Evolutionary conservation across 768 basidiomycete species (phyloP).

Genomic region (Hygrophoropsis aurantiaca): DNA sequence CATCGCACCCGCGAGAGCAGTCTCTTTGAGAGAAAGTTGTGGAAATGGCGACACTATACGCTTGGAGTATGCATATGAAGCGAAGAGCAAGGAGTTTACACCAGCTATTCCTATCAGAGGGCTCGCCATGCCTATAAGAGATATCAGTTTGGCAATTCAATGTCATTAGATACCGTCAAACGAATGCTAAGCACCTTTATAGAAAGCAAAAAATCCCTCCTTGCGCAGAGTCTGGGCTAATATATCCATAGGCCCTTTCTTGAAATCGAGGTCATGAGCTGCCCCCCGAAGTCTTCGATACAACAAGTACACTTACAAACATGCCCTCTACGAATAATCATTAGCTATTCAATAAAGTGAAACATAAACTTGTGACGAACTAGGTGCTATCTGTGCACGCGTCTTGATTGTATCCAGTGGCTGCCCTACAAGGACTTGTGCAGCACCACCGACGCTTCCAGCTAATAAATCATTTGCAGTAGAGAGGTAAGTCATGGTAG

Average conservation of each 20-base stretch:
- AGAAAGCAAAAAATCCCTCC: slow-evolving; percentile 91
- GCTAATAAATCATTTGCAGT: slow-evolving; percentile 83
- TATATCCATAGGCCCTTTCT: slow-evolving; percentile 96
- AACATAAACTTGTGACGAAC: slow-evolving; percentile 42
- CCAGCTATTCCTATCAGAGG: slow-evolving; percentile 92
- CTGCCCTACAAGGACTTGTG: slow-evolving; percentile 94
- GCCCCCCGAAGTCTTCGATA: neutral
- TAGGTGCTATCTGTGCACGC: slow-evolving; percentile 82
- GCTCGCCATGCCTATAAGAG: slow-evolving; percentile 78
- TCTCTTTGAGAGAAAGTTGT: slow-evolving; percentile 75
- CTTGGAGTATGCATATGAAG: slow-evolving; percentile 80
- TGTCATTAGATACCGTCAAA: too few species aligned
- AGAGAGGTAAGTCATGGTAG: slow-evolving; percentile 32
- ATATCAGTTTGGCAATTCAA: neutral
- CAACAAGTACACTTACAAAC: slow-evolving; percentile 67
- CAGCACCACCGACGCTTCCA: slow-evolving; percentile 89
- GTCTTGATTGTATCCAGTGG: slow-evolving; percentile 89
- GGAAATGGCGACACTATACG: slow-evolving; percentile 88
- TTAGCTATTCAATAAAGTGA: slow-evolving; percentile 3
- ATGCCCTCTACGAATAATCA: slow-evolving; percentile 59
- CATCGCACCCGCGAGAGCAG: slow-evolving; percentile 84
- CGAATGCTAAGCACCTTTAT: slow-evolving; percentile 67
- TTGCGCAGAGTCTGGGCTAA: slow-evolving; percentile 73
- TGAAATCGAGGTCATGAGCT: slow-evolving; percentile 1
- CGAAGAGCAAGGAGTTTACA: slow-evolving; percentile 94